Conservation (phyloP, 345 rosid genomes). For the Excoecaria cochinchinensis region DNA sequence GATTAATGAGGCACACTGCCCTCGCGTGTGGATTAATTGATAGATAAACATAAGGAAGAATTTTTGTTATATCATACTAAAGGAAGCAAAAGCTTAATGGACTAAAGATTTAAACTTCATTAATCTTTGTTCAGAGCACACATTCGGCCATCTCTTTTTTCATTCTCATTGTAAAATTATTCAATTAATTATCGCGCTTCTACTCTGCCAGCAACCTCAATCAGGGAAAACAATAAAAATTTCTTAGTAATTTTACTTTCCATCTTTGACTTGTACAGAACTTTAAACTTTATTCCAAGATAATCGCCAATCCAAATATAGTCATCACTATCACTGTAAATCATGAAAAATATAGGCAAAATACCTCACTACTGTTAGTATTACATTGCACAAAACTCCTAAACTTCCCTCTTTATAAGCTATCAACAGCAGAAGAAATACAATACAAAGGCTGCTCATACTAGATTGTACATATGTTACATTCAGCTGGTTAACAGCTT, state of each 20-base stretch:
- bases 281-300: background rate
- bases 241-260: background rate
- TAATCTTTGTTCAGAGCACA: too few species aligned
- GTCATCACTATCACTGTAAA: background rate
- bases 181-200: background rate
- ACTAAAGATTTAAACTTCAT: too few species aligned
- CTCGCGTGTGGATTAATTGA: too few species aligned
- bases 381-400: constrained; percentile 21
- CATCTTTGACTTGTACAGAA: background rate
- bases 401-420: constrained; percentile 5
- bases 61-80: too few species aligned
- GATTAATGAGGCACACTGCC: too few species aligned
- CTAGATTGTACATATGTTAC: constrained; percentile 27
- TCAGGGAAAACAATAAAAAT: too few species aligned
- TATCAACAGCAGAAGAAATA: constrained; percentile 6
- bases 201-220: background rate
- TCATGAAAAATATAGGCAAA: background rate
- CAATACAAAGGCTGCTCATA: constrained; percentile 7
- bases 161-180: too few species aligned
- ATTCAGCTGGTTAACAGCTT: constrained; percentile 17
- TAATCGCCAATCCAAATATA: background rate
- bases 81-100: too few species aligned
- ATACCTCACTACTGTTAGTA: constrained; percentile 11
- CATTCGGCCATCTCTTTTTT: too few species aligned
- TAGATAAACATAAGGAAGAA: too few species aligned